Conservation (phyloP, 2,329 filamentous ascomycete species). For the Pseudocercospora ulei region DNA sequence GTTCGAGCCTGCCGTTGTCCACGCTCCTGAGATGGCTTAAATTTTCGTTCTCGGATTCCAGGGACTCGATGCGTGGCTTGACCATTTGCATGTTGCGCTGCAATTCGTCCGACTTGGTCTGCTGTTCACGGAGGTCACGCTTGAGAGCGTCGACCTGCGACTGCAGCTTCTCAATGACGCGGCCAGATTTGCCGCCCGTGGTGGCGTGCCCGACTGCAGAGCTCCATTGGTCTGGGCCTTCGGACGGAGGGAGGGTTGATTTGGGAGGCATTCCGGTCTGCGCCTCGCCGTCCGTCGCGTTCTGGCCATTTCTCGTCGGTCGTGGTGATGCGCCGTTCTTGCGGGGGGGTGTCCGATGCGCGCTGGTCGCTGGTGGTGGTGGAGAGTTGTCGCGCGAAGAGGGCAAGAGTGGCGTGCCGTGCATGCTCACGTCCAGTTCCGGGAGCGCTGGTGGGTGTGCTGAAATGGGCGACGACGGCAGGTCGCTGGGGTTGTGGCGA, state of each 20-base stretch:
- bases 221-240: slow-evolving; percentile 45
- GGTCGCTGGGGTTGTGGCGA: neutral
- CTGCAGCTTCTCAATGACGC: slow-evolving; percentile 71
- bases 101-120: slow-evolving; percentile 54
- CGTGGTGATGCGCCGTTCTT: slow-evolving; percentile 11
- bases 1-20: slow-evolving; percentile 58
- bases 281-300: slow-evolving; percentile 11
- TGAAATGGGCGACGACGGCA: slow-evolving; percentile 5
- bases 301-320: slow-evolving; percentile 2
- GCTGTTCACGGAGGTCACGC: slow-evolving; percentile 48
- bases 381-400: slow-evolving; percentile 10
- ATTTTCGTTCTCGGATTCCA: slow-evolving; percentile 59
- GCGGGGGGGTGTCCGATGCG: slow-evolving; percentile 16
- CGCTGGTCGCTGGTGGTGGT: slow-evolving; percentile 1
- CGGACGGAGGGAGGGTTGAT: slow-evolving; percentile 16
- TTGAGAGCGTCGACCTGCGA: slow-evolving; percentile 70
- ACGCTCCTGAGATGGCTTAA: slow-evolving; percentile 60
- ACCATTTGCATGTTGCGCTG: slow-evolving; percentile 57
- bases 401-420: slow-evolving; percentile 12
- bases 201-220: slow-evolving; percentile 56
- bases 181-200: slow-evolving; percentile 58
- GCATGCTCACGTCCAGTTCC: slow-evolving; percentile 21
- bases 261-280: slow-evolving; percentile 10
- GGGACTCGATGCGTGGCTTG: slow-evolving; percentile 61
- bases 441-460: slow-evolving; percentile 10